A percentile compares a stretch with the other conserved stretches of the same genome.
These are phyloP conservation scores for Cladosporium cucumerinum DNA, from an alignment of 2,329 filamentous ascomycete species.

Conservation along the genomic window DNA sequence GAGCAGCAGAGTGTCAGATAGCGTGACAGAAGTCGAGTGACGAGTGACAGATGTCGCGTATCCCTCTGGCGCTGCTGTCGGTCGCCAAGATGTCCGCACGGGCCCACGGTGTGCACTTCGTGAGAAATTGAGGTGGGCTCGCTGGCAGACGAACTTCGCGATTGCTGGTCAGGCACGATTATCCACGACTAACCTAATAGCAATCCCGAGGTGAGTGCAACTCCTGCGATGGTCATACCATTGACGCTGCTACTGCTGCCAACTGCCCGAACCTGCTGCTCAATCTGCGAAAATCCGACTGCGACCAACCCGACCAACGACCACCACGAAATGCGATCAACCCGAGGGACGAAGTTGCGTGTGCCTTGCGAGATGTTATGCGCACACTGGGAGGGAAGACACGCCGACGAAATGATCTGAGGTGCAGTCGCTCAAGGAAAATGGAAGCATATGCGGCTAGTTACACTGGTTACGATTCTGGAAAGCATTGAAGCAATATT, in stretches of 20 bases:
- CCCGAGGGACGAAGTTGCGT: neutral
- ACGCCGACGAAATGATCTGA: neutral
- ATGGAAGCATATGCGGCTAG: neutral
- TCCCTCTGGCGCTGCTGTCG: neutral
- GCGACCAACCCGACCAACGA: neutral
- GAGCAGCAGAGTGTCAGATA: neutral
- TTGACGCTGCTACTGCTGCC: constrained; percentile 10
- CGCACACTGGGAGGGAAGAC: neutral
- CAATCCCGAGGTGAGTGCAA: constrained; percentile 16
- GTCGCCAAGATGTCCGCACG: neutral
- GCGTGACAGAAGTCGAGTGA: neutral
- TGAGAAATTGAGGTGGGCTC: neutral
- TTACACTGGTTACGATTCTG: neutral
- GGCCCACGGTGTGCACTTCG: neutral
- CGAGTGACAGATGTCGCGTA: neutral
- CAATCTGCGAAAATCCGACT: constrained; percentile 5
- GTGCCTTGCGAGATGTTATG: neutral
- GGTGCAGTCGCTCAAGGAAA: neutral
- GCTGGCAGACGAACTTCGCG: constrained; percentile 3
- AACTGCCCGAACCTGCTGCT: constrained; percentile 2
- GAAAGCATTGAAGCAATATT: neutral
- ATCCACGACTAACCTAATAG: constrained; percentile 16
- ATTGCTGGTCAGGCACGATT: constrained; percentile 14
- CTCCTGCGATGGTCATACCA: neutral
- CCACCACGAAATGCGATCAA: constrained; percentile 8